These are phyloP conservation scores for Suillus weaverae DNA, from an alignment of 768 basidiomycete genomes.

Conservation along the genomic window DNA sequence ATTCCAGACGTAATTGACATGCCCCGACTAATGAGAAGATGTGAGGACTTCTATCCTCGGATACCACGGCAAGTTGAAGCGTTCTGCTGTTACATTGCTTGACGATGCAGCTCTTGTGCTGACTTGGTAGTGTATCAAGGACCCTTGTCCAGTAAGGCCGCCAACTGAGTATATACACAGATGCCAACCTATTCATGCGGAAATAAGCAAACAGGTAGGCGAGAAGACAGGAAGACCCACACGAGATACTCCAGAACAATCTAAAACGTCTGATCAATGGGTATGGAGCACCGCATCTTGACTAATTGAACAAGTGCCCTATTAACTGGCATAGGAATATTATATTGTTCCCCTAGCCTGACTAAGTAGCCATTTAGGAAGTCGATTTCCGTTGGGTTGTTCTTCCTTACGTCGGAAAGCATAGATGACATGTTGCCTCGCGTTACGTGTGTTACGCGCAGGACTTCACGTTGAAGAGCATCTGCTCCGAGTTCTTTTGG, in stretches of 20 bases:
- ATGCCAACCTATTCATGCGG: neutral
- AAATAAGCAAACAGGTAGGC: neutral
- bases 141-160: neutral
- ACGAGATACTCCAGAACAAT: neutral
- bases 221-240: neutral
- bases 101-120: neutral
- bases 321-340: constrained; percentile 59
- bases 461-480: constrained; percentile 55
- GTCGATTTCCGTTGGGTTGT: constrained; percentile 72
- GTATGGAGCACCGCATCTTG: constrained; percentile 55
- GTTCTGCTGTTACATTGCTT: neutral
- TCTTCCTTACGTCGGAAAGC: constrained; percentile 65
- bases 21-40: neutral
- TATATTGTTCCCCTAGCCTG: constrained; percentile 55
- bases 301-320: constrained; percentile 57
- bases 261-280: constrained; percentile 46
- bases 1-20: neutral
- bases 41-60: neutral
- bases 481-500: constrained; percentile 45
- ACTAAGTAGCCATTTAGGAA: constrained; percentile 83
- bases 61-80: neutral
- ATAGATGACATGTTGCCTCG: constrained; percentile 77
- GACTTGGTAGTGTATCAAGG: neutral
- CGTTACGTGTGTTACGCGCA: constrained; percentile 58
- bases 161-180: neutral